Evolutionary conservation across 345 rosid genomes (phyloP).

Genomic region (Kandelia obovata): DNA sequence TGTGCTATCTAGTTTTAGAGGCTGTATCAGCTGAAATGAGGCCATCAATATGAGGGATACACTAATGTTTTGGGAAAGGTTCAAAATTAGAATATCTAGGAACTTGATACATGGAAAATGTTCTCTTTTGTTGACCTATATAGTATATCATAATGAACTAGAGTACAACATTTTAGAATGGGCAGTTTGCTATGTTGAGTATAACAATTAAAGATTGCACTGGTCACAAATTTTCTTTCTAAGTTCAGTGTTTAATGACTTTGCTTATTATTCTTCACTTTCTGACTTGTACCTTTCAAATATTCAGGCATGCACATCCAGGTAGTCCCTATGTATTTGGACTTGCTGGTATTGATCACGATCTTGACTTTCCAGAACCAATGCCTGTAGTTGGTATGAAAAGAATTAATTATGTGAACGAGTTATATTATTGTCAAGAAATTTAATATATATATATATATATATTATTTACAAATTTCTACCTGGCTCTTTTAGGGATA

Average conservation of each 20-base stretch:
- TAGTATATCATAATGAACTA: no score
- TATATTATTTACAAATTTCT: conserved; percentile 4
- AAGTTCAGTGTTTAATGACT: no score
- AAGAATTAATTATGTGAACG: background rate
- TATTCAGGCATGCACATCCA: conserved; percentile 95
- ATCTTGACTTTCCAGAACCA: conserved; percentile 97
- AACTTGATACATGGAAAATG: no score
- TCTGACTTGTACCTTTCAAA: conserved; percentile 43
- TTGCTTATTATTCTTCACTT: background rate
- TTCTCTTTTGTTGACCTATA: no score
- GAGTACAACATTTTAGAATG: no score
- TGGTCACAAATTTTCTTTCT: background rate
- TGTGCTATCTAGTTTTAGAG: no score
- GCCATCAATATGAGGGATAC: no score
- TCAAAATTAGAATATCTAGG: no score
- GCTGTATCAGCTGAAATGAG: no score
- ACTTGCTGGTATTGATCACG: conserved; percentile 91
- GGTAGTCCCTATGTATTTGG: conserved; percentile 99
- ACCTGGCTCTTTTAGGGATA: conserved; percentile 47
- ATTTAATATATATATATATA: background rate
- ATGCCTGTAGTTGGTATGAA: conserved; percentile 90
- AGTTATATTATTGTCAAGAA: background rate
- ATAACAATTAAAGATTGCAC: background rate
- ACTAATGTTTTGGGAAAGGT: no score
- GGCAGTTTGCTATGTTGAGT: no score